Evolutionary conservation across 257 asterid genomes (phyloP), one percentile per base, ranked within the genome.

Genomic region (Penstemon davidsonii): DNA sequence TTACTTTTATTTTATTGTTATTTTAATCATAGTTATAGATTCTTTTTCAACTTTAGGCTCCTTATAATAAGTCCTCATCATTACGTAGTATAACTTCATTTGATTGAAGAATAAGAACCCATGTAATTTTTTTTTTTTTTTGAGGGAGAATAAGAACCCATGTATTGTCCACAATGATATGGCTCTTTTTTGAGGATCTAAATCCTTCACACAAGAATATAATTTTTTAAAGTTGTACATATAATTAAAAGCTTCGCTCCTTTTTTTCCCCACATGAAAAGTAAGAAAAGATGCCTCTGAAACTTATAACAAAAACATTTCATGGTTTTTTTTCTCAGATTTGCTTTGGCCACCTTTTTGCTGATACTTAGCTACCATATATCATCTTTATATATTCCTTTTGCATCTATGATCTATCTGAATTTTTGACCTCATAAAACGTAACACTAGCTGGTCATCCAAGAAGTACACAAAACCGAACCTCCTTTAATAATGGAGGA

Each of bases 61-160:
- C 33, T 25, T 25, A 25, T 25, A 25, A 25, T 25, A 25, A 15
- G 33, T 25, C 1, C 33, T 25, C 33, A 36, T 38, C 54, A 38
- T 60, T 46, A 54, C 61, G 69, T 45, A 57, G 55, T 63, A 54
- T 62, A 60, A 55, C 60, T 68, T 66, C 67, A 70, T 73, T 72
- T 78, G 83, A 78, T 78, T 78, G 83, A 75, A 58, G 86, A 81
- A 75, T 81, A 77, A 65, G 79, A 70, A 9, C 54, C 83, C 53
- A 15, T 38, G 57, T 52, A 68, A 25, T 25, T 25, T 25, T 25
- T 25, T 0, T 25, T 25, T 25, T 25, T 25, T 25, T 25, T 25
- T 25, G 2, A 25, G 33, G 83, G 72, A 58, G 86, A 81, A 75
- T 81, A 77, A 65, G 79, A 70, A 9, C 54, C 83, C 53, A 15